phyloP scores from a whole-genome alignment of 31 red algal genomes.

The Asparagopsis taxiformis region DNA sequence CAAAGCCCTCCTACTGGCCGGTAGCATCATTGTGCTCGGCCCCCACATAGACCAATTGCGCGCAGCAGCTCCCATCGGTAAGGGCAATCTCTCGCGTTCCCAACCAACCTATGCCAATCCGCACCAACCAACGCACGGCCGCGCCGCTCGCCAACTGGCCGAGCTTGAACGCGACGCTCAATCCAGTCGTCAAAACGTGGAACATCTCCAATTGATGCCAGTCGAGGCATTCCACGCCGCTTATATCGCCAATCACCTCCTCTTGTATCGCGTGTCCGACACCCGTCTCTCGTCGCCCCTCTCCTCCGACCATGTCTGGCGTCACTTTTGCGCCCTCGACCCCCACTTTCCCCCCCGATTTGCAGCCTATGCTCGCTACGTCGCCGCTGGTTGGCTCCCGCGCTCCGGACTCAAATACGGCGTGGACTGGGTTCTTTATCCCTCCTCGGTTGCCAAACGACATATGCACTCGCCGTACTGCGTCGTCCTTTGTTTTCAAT shows the following conservation, averaged over 20 bases:
- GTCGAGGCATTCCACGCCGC: slow-evolving; percentile 52
- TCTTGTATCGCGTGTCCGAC: slow-evolving; percentile 3
- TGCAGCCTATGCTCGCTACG: slow-evolving; percentile 73
- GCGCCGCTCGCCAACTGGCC: slow-evolving; percentile 51
- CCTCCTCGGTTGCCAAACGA: slow-evolving; percentile 9
- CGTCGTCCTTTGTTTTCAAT: slow-evolving; percentile 47
- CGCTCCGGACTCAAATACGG: slow-evolving; percentile 90
- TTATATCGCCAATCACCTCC: slow-evolving; percentile 19
- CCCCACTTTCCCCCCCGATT: slow-evolving; percentile 38
- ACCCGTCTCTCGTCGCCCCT: background rate
- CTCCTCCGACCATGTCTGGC: slow-evolving; percentile 19
- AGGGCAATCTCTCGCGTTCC: slow-evolving; percentile 72
- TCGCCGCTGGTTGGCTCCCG: slow-evolving; percentile 80
- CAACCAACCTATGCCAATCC: slow-evolving; percentile 61
- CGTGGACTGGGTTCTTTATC: slow-evolving; percentile 94
- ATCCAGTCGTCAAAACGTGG: slow-evolving; percentile 33
- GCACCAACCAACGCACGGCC: too few species aligned
- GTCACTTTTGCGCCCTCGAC: slow-evolving; percentile 16
- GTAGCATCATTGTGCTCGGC: background rate
- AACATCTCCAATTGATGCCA: slow-evolving; percentile 69
- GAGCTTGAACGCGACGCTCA: slow-evolving; percentile 23
- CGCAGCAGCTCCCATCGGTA: slow-evolving; percentile 36
- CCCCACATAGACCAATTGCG: background rate
- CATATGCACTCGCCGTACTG: slow-evolving; percentile 88
- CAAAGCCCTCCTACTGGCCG: too few species aligned